Base-by-base conservation (phyloP, 1,284 basidiomycete genomes). In the Caloboletus firmus region DNA sequence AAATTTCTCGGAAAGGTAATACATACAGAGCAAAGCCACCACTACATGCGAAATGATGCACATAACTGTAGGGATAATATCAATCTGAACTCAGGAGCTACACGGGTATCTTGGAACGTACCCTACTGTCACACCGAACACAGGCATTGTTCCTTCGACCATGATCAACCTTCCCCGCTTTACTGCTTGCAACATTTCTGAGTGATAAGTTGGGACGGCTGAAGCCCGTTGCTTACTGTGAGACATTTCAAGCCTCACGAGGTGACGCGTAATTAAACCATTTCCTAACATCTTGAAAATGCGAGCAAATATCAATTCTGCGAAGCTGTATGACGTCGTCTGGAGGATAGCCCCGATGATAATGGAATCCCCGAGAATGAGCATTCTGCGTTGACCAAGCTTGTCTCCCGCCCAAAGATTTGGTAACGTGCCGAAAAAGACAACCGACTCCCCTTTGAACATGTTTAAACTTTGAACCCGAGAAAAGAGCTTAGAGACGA, bases 81-180 rank as follows among this genome's bases (percentile, higher is more conserved):
- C 36, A 46, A 30, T 11, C 18, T 18, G n/a, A 12, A 7, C 13
- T 15, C 15, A 41, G 32, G 22, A 41, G 20, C 13, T 24, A 24
- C 15, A n/a, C 10, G 18, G 10, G 80, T 47, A 77, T 81, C 31
- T 41, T 34, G 32, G n/a, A 6, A 78, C 80, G 70, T 58, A 81
- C 78, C 82, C 80, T 45, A 85, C 66, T 78, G 84, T 85, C 59
- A 86, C 81, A 59, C 85, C 84, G 56, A 45, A 24, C 20, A 45
- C 31, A 6, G 42, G 22, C 44, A 41, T 68, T 57, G 77, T 79
- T 9, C 84, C 82, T 68, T 86, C 83, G 48, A 85, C 72, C 76
- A 85, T 83, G 49, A 86, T 84, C 47, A 84, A 74, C 55, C 79
- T 77, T 45, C 44, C 31, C 34, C 20, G 34, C 44, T 42, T 45